Conservation (phyloP, 176 grass and related monocot species). For the Triticum dicoccoides region DNA sequence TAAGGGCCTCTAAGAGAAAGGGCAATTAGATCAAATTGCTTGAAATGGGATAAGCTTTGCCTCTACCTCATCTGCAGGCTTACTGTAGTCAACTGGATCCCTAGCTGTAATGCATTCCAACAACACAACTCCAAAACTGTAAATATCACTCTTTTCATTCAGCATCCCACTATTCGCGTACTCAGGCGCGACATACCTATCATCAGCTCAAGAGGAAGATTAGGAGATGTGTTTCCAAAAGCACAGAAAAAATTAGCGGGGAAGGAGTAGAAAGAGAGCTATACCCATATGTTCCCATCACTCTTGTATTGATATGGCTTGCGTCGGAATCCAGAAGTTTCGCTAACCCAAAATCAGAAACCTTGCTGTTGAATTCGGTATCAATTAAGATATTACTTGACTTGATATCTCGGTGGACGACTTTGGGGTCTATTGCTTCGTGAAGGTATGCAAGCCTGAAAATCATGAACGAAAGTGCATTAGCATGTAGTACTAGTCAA, state of each 20-base stretch:
- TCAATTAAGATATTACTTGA: constrained; percentile 98
- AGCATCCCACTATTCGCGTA: constrained; percentile 91
- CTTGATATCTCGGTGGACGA: constrained; percentile 96
- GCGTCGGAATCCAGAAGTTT: constrained; percentile 87
- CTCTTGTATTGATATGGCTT: constrained; percentile 90
- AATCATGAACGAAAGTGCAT: constrained; percentile 11
- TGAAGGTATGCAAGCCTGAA: constrained; percentile 91
- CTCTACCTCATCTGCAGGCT: constrained; percentile 72
- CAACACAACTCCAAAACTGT: constrained; percentile 95
- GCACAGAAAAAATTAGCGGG: not conserved
- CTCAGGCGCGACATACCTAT: constrained; percentile 96
- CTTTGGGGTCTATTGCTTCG: constrained; percentile 94
- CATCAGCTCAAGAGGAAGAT: constrained; percentile 36
- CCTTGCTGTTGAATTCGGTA: constrained; percentile 78
- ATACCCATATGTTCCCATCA: constrained; percentile 99
- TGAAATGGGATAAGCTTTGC: constrained; percentile 5
- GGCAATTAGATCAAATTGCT: not conserved
- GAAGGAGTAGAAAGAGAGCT: not conserved
- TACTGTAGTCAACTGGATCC: constrained; percentile 86
- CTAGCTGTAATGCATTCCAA: constrained; percentile 83
- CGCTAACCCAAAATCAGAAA: constrained; percentile 98
- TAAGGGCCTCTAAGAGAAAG: constrained; percentile 7
- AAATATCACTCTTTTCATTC: constrained; percentile 97
- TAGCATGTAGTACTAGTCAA: constrained; percentile 9
- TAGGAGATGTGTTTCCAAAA: constrained; percentile 15